Base-by-base conservation (phyloP, 208 protist species). In the Crithidia brevicula region DNA sequence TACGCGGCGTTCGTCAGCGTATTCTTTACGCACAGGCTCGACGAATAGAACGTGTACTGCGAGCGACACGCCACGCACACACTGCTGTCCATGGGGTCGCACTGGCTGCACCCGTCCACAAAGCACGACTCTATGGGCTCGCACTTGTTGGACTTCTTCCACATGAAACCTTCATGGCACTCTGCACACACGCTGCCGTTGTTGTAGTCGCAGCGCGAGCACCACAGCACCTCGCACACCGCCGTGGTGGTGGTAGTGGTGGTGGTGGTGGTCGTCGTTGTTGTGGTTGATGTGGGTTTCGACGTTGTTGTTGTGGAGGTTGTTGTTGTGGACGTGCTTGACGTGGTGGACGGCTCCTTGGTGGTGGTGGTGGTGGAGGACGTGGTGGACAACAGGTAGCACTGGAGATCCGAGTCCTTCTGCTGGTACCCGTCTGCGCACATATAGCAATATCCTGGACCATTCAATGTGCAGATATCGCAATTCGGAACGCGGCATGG, bases 141-240 rank as follows among this genome's bases (percentile, higher is more conserved):
- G n/a, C 50, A 56, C n/a, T 56, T 56, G 28, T 56, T 33, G 28
- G 50, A 56, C 28, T 33, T 56, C 50, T 56, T 56, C 50, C 50
- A 56, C 28, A 9, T 38, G 50, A 56, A 56, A 30, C 50, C 50
- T 8, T 56, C 50, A 30, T 56, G 38, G 28, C 50, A 56, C 50
- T 56, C 13, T 18, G 28, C 28, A 38, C 50, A 56, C 10, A 56
- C 50, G 28, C 28, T 23, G 28, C 50, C 16, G 50, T 56, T 30
- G 50, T 56, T 38, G 50, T 33, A 22, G 28, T 56, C 50, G 28
- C 50, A 56, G 28, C 20, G 7, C 28, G 50, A 56, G 28, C 50
- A 56, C 50, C 50, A 38, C 50, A 33, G 50, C 23, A 33, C 50
- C 4, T 7, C 22, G 50, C 50, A 56, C 50, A 56, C 15, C 28